Conservation (phyloP, 2,329 filamentous ascomycete species). For the Sphaceloma murrayae region DNA sequence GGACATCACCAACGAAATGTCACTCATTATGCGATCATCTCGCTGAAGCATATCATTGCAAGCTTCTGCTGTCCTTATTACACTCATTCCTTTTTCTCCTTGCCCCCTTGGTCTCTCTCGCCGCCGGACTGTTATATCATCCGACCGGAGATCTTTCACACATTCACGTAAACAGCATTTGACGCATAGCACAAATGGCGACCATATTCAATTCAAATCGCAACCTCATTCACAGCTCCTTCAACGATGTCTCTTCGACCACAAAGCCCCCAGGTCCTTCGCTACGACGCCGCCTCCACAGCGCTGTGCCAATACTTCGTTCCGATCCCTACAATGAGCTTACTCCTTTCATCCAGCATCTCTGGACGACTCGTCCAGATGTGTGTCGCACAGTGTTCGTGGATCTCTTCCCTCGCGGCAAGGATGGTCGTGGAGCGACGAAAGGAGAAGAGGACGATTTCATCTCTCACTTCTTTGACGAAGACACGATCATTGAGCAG, state of each 20-base stretch:
- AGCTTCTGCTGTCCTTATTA: background rate
- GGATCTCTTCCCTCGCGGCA: conserved; percentile 26
- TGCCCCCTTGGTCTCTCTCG: too few species aligned
- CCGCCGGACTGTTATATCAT: too few species aligned
- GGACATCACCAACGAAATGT: too few species aligned
- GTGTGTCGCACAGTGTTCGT: conserved; percentile 26
- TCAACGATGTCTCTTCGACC: background rate
- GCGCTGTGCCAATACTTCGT: conserved; percentile 22
- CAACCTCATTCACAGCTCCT: background rate
- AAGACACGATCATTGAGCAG: conserved; percentile 24
- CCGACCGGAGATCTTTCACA: too few species aligned
- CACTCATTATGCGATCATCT: background rate
- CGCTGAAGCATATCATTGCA: background rate
- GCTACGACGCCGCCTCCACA: conserved; percentile 3
- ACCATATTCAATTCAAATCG: background rate
- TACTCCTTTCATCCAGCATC: conserved; percentile 23
- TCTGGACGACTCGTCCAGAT: conserved; percentile 22
- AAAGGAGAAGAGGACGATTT: conserved; percentile 27
- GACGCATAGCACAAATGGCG: background rate
- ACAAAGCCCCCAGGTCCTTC: background rate
- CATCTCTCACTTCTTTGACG: conserved; percentile 24
- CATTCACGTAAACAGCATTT: too few species aligned
- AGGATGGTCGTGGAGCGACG: conserved; percentile 17
- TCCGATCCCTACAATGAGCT: conserved; percentile 26
- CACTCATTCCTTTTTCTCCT: background rate